These are phyloP conservation scores for Acorus gramineus DNA, from an alignment of 106 monocot species.

Conservation along the genomic window DNA sequence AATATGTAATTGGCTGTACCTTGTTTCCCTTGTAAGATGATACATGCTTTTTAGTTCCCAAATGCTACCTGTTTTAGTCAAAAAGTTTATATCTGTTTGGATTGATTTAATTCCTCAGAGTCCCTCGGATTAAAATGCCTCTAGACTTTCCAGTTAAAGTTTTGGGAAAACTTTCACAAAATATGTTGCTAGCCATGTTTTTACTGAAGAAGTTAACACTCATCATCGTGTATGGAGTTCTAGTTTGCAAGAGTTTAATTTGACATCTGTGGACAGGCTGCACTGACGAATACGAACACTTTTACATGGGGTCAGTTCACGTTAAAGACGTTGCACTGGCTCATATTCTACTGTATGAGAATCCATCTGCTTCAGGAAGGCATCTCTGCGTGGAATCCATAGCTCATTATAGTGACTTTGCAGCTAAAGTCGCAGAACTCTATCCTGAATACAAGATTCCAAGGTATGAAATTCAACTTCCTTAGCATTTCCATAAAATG, in stretches of 20 bases:
- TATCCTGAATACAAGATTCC: conserved; percentile 77
- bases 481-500: too few relatives aligned
- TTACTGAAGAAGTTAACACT: not conserved
- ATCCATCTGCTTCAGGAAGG: conserved; percentile 64
- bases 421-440: conserved; percentile 70
- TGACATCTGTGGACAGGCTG: conserved; percentile 34
- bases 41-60: too few relatives aligned
- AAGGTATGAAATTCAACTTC: conserved; percentile 21
- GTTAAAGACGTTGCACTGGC: conserved; percentile 88
- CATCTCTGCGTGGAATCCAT: conserved; percentile 74
- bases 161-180: too few relatives aligned
- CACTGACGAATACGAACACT: conserved; percentile 52
- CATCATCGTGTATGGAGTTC: not conserved
- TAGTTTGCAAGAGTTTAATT: not conserved
- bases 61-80: too few relatives aligned
- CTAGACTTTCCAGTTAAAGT: too few relatives aligned
- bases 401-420: conserved; percentile 73
- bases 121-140: too few relatives aligned
- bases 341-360: conserved; percentile 80
- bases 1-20: too few relatives aligned
- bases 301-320: conserved; percentile 89
- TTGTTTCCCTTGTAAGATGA: too few relatives aligned
- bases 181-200: too few relatives aligned
- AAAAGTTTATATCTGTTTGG: too few relatives aligned
- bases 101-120: too few relatives aligned